Conservation (phyloP, 371 early-diverging fungal species). For the Lichtheimia ornata region DNA sequence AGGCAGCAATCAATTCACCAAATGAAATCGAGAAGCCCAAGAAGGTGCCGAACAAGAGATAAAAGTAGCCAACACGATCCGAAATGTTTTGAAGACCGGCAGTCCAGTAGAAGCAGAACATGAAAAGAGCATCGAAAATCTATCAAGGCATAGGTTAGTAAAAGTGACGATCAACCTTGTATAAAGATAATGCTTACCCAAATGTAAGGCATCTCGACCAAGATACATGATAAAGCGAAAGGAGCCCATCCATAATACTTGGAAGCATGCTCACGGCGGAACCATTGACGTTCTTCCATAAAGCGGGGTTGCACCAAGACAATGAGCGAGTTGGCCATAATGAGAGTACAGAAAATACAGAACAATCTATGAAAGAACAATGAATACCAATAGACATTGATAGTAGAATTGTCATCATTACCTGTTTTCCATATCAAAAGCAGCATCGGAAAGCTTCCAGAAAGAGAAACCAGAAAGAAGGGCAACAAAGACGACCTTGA, state of each 20-base stretch:
- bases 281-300: constrained; percentile 70
- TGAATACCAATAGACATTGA: background rate
- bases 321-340: constrained; percentile 67
- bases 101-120: constrained; percentile 73
- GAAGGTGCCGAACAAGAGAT: constrained; percentile 61
- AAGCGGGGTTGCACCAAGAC: constrained; percentile 76
- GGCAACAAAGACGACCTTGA: constrained; percentile 53
- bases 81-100: constrained; percentile 59
- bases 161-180: background rate
- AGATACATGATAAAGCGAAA: constrained; percentile 56
- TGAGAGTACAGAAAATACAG: constrained; percentile 69
- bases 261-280: constrained; percentile 70
- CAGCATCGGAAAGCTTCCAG: constrained; percentile 58
- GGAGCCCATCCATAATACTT: constrained; percentile 76
- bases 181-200: constrained; percentile 12
- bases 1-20: constrained; percentile 58
- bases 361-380: constrained; percentile 40
- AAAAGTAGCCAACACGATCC: constrained; percentile 63
- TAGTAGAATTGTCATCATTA: background rate
- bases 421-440: constrained; percentile 69
- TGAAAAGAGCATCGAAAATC: constrained; percentile 57
- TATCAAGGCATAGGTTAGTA: background rate
- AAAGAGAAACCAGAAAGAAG: constrained; percentile 79
- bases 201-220: constrained; percentile 68
- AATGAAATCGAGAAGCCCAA: constrained; percentile 69